Evolutionary conservation across 805 yeast species (phyloP), one percentile per base, ranked within the genome.

Genomic region (Clavispora santaluciae): DNA sequence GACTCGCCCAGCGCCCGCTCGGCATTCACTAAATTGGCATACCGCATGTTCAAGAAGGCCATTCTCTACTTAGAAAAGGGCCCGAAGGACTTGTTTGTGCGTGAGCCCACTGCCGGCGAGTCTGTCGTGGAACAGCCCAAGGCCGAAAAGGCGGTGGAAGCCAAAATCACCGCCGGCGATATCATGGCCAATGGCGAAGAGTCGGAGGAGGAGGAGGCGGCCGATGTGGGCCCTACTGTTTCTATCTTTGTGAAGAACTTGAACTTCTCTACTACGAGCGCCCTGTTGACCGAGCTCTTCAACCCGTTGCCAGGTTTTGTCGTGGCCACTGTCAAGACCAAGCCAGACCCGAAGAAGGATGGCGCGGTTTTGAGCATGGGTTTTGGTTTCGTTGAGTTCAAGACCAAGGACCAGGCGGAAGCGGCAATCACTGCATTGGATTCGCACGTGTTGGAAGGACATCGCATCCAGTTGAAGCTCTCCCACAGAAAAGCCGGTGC

Each of bases 381-480:
- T 16, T 93, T 89, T 56, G 99, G 99, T 1, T 93, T 93, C 66
- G 96, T 79, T 11, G 99, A 93, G 64, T 93, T 88, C 63, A 78
- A 70, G 51, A 78, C 90, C 1, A 78, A 77, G 50, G 86, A 80
- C 29, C 80, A 84, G 54, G 99, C 99, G 0, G 72, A 77, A 30
- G 71, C 75, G 10, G 98, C 96, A 6, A 78, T 88, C 36, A 61
- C 72, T 24, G 73, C 83, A 0, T 65, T 88, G 68, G 86, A 90
- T 60, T 95, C 87, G 3, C 73, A 79, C 39, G 78, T 79, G 2
- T 72, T 93, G 41, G 95, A 87, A 59, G 97, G 96, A 2, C 99
- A 93, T 62, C 85, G 79, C 52, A 71, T 93, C 36, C 95, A 88
- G 63, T 72, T 93, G 70, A 93, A 93, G 65, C 61, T 93, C 31